A percentile compares a stretch with the other conserved stretches of the same genome.
These are phyloP conservation scores for Scheffersomyces stipitis DNA, from an alignment of 805 yeast genomes.

Conservation along the genomic window DNA sequence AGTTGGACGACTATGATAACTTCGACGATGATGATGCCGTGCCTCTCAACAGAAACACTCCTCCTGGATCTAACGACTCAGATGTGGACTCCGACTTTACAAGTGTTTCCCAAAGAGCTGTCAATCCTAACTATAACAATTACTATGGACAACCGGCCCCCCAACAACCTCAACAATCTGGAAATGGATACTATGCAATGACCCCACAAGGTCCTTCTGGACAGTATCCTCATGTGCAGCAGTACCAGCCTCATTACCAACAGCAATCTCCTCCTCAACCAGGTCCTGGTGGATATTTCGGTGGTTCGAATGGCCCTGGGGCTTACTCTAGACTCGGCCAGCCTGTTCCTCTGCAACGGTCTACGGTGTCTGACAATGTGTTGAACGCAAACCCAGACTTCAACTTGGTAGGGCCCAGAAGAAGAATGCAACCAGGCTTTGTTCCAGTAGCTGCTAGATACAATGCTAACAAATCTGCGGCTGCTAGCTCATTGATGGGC, in stretches of 20 bases:
- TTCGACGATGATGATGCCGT: slow-evolving; percentile 17
- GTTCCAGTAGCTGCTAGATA: slow-evolving; percentile 21
- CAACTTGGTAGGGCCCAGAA: slow-evolving; percentile 17
- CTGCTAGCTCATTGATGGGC: slow-evolving; percentile 14
- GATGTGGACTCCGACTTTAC: slow-evolving; percentile 66
- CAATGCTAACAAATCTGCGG: slow-evolving; percentile 5
- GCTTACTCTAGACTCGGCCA: background rate
- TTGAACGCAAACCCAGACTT: slow-evolving; percentile 43
- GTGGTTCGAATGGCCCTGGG: background rate
- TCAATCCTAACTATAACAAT: slow-evolving; percentile 54
- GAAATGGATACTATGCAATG: slow-evolving; percentile 2
- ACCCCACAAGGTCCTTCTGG: background rate
- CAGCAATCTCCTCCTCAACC: too few relatives aligned
- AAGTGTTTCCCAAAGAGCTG: slow-evolving; percentile 74
- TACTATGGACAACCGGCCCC: slow-evolving; percentile 16
- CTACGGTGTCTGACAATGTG: slow-evolving; percentile 38
- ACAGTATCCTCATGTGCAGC: slow-evolving; percentile 3
- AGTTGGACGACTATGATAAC: slow-evolving; percentile 23
- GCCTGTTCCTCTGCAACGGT: slow-evolving; percentile 10
- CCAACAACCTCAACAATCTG: slow-evolving; percentile 11
- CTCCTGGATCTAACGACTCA: slow-evolving; percentile 19
- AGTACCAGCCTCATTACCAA: slow-evolving; percentile 7
- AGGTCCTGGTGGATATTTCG: too few relatives aligned
- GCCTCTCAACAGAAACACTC: slow-evolving; percentile 7
- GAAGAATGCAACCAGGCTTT: slow-evolving; percentile 20